Base-by-base conservation (phyloP, 371 early-diverging fungal genomes). In the Rhizomucor pusillus region DNA sequence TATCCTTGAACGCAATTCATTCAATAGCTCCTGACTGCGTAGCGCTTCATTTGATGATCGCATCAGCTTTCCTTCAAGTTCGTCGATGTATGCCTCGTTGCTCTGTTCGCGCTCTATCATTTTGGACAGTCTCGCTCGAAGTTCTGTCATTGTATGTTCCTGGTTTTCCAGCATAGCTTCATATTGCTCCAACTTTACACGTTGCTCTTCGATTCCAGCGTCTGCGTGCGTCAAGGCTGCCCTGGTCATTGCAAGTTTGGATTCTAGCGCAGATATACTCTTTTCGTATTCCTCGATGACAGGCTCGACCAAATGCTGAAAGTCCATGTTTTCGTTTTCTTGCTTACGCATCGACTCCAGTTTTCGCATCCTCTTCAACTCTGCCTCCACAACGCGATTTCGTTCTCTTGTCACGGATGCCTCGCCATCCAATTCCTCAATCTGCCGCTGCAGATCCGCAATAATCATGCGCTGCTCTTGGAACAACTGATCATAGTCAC, bases 221-320 rank as follows among this genome's bases (percentile, higher is more conserved):
- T 78, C 73, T 0, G 82, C 74, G 47, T 79, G 80, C 45, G 68
- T 73, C 18, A 79, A 43, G 1, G 80, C 82, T 16, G 82, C 82
- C 29, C 72, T 65, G 3, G 82, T 63, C 72, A 80, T 66, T 33
- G 78, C 76, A 18, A 87, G 56, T 25, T 85, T 76, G 0, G 77
- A 71, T 60, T 84, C 85, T n/a, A 84, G 62, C 0, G 68, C 70
- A 0, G 83, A 67, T 3, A 83, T 77, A 29, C 77, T 76, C 58
- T 85, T 87, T 60, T 84, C 86, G 49, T 85, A 84, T 57, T 87
- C 83, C 60, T 84, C 84, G 59, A 85, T 84, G 29, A 85, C 84
- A n/a, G 88, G 84, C 25, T 84, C 88, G 10, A 84, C 85, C 35
- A 82, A 64, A 36, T 82, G 79, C 47, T 83, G 79, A 62, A 87